phyloP scores from a whole-genome alignment of 2,329 filamentous ascomycete species.

The Penicillium sp. region DNA sequence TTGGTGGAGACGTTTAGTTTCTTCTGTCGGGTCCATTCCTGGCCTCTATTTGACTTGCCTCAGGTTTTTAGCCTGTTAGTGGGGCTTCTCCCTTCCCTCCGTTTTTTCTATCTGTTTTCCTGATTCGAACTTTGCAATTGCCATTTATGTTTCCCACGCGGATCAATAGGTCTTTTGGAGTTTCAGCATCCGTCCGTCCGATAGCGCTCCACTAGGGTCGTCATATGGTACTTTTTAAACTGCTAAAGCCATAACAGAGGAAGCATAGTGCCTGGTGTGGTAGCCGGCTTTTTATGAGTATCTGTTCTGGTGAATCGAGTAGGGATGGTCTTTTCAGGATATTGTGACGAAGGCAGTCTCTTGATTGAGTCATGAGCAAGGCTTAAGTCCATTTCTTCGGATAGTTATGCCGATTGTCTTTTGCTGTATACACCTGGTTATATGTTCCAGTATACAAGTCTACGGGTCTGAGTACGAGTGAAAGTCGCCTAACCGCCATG shows the following conservation, averaged over 20 bases:
- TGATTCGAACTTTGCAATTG: not conserved
- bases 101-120: not conserved
- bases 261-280: not conserved
- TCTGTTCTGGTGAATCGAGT: not conserved
- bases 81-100: conserved; percentile 2
- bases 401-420: not conserved
- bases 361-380: not conserved
- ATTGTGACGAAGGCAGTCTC: not conserved
- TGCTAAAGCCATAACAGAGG: not conserved
- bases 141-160: conserved; percentile 1
- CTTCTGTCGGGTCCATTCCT: not conserved
- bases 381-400: not conserved
- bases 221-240: not conserved
- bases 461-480: no score
- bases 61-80: conserved; percentile 1
- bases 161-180: not conserved
- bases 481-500: no score
- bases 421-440: not conserved
- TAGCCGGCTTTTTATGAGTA: not conserved
- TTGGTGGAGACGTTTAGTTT: conserved; percentile 1
- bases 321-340: not conserved
- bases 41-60: not conserved
- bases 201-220: not conserved
- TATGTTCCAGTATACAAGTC: not conserved
- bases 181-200: not conserved